A percentile compares a stretch with the other conserved stretches of the same genome.
Conservation (phyloP, 345 rosid species). For the Garcia nutans region DNA sequence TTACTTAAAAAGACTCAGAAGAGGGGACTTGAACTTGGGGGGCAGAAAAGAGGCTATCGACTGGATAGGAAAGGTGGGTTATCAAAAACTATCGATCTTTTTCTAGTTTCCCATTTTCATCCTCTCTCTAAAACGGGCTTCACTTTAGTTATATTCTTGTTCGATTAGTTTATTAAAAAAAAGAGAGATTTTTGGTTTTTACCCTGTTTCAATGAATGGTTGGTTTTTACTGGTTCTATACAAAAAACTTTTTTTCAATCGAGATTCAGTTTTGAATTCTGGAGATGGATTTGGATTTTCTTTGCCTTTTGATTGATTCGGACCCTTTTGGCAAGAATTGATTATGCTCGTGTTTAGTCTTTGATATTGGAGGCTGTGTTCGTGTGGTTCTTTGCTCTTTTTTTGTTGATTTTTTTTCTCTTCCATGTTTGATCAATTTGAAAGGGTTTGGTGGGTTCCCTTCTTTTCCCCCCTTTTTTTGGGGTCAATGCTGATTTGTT, state of each 20-base stretch:
- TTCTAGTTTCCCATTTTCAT: not conserved
- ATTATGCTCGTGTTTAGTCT: not conserved
- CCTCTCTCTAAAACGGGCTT: not conserved
- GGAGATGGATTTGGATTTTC: not conserved
- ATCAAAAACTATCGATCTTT: not conserved
- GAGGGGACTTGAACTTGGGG: conserved; percentile 51
- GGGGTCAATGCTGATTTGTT: conserved; percentile 19
- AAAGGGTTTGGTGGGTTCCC: conserved; percentile 32
- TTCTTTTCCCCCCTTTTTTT: conserved; percentile 15
- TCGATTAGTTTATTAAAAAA: not conserved
- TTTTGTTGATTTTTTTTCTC: conserved; percentile 3
- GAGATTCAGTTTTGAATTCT: conserved; percentile 7
- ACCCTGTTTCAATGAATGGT: not conserved
- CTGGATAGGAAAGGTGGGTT: conserved; percentile 65
- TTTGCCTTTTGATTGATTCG: conserved; percentile 4
- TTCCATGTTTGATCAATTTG: conserved; percentile 14
- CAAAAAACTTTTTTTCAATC: not conserved
- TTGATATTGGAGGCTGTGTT: conserved; percentile 7
- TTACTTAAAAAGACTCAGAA: conserved; percentile 52
- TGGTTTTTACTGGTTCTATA: not conserved
- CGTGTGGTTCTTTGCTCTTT: not conserved
- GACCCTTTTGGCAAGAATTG: not conserved
- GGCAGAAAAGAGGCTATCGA: conserved; percentile 55
- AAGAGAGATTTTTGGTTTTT: not conserved
- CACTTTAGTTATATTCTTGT: not conserved